Evolutionary conservation across 2,329 filamentous ascomycete genomes (phyloP).

Genomic region (Didymella glomerata): DNA sequence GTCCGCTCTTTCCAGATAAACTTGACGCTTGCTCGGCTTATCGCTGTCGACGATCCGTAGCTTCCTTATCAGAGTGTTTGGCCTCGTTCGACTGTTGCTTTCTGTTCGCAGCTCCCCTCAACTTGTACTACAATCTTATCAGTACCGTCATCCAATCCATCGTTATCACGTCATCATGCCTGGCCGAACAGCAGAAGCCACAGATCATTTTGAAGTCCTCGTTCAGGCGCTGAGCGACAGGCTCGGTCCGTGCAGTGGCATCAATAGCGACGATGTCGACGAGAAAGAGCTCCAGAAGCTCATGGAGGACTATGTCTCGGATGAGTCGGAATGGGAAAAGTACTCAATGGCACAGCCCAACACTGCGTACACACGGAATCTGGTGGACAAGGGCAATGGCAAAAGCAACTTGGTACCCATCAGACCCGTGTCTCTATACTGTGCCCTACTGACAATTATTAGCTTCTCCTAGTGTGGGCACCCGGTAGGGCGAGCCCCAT

Average conservation of each 20-base stretch:
- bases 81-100: background rate
- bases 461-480: slow-evolving; percentile 90
- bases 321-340: slow-evolving; percentile 73
- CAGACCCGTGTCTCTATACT: background rate
- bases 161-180: slow-evolving; percentile 30
- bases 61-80: slow-evolving; percentile 6
- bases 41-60: slow-evolving; percentile 17
- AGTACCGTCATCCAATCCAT: background rate
- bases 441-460: slow-evolving; percentile 23
- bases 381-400: slow-evolving; percentile 89
- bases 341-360: slow-evolving; percentile 78
- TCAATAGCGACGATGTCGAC: slow-evolving; percentile 83
- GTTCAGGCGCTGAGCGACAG: slow-evolving; percentile 76
- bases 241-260: slow-evolving; percentile 81
- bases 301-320: slow-evolving; percentile 78
- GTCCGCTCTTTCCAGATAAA: slow-evolving; percentile 25
- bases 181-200: slow-evolving; percentile 28
- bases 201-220: slow-evolving; percentile 69
- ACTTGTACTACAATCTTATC: slow-evolving; percentile 1
- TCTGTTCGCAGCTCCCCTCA: background rate
- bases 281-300: slow-evolving; percentile 73
- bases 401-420: slow-evolving; percentile 72
- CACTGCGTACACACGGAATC: slow-evolving; percentile 82
- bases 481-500: slow-evolving; percentile 84
- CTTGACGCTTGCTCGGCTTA: slow-evolving; percentile 18